Percentiles rank a stretch among this genome's conserved stretches.
Evolutionary conservation across 305 asterid genomes (phyloP).

Genomic region (Euphrasia arctica): DNA sequence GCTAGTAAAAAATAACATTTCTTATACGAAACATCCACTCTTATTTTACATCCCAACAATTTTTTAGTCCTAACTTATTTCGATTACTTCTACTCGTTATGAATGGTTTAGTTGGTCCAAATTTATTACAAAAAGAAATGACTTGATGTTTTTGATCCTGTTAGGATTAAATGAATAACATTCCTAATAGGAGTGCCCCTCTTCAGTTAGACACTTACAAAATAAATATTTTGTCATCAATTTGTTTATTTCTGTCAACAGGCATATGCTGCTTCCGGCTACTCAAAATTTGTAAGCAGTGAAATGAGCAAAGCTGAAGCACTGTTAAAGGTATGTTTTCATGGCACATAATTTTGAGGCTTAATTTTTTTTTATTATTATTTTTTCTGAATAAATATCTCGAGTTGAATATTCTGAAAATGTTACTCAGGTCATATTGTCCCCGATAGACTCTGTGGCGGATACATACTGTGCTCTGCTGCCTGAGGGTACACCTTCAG

Average conservation of each 20-base stretch:
- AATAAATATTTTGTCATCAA: no score
- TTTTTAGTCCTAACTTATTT: background rate
- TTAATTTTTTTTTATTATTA: no score
- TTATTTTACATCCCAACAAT: slow-evolving; percentile 1
- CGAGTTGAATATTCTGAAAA: slow-evolving; percentile 22
- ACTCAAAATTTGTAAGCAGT: slow-evolving; percentile 88
- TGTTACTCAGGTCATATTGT: slow-evolving; percentile 75
- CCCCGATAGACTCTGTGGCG: slow-evolving; percentile 93
- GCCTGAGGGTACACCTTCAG: slow-evolving; percentile 91
- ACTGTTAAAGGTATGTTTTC: slow-evolving; percentile 64
- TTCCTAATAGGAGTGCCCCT: background rate
- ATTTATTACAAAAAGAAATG: background rate
- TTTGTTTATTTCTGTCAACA: slow-evolving; percentile 32
- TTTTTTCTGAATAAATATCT: slow-evolving; percentile 7
- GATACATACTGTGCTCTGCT: slow-evolving; percentile 95
- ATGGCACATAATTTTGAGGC: slow-evolving; percentile 18
- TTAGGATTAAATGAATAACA: background rate
- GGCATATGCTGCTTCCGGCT: slow-evolving; percentile 88
- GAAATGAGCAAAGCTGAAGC: slow-evolving; percentile 99
- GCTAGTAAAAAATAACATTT: background rate
- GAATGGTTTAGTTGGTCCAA: background rate
- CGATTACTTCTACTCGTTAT: background rate
- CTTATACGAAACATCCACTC: background rate
- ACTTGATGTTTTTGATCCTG: background rate
- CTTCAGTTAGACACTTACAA: no score